Percentiles rank a stretch among this genome's conserved stretches.
phyloP scores from a whole-genome alignment of 2,329 filamentous ascomycete genomes.

The Zymoseptoria passerinii region DNA sequence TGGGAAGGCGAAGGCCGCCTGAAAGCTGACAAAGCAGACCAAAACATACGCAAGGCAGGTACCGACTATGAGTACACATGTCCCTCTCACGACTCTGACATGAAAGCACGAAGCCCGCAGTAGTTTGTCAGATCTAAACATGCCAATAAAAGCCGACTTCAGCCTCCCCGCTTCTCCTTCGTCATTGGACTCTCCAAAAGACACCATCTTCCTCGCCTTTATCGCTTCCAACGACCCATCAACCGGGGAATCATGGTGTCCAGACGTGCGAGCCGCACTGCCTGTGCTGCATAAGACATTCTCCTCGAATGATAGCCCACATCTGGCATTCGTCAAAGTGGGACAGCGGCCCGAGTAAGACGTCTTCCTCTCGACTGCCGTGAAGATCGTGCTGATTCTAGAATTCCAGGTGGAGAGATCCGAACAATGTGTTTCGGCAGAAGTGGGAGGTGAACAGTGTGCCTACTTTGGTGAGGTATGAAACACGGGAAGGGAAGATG shows the following conservation, averaged over 20 bases:
- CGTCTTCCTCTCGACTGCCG: too few relatives aligned
- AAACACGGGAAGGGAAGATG: conserved; percentile 2
- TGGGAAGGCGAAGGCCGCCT: too few relatives aligned
- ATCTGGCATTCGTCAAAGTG: conserved; percentile 14
- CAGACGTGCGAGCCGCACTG: conserved; percentile 13
- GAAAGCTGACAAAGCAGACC: too few relatives aligned
- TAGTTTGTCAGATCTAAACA: too few relatives aligned
- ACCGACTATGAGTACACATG: too few relatives aligned
- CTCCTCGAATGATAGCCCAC: conserved; percentile 3
- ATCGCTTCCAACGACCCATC: conserved; percentile 14
- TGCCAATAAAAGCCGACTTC: conserved; percentile 9
- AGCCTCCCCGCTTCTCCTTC: neutral
- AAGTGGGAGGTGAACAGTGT: conserved; percentile 11
- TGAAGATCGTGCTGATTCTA: neutral
- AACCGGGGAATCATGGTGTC: conserved; percentile 15
- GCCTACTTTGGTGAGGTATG: conserved; percentile 11
- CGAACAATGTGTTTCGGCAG: conserved; percentile 5
- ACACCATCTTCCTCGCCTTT: conserved; percentile 14
- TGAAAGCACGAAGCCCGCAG: too few relatives aligned
- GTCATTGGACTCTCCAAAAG: neutral
- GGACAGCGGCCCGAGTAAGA: conserved; percentile 15
- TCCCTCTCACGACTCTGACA: too few relatives aligned
- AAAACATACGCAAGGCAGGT: too few relatives aligned
- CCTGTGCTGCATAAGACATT: conserved; percentile 13
- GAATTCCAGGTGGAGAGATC: conserved; percentile 12